Base-by-base conservation (phyloP, 352 stramenopile genomes). In the Phytophthora sp. region DNA sequence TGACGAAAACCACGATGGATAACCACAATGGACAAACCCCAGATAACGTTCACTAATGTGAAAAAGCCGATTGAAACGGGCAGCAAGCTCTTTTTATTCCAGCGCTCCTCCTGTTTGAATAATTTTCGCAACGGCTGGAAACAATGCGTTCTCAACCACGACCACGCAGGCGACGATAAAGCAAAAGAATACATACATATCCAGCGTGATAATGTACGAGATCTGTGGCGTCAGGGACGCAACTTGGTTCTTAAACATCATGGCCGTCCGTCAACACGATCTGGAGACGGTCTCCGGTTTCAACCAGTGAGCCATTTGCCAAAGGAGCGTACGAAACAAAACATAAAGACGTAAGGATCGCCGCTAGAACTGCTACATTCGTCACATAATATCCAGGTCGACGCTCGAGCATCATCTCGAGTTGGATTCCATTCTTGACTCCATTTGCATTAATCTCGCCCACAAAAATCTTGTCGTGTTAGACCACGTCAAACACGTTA, bases 181-280 rank as follows among this genome's bases (percentile, higher is more conserved):
- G 68, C 77, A 87, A 54, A 87, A 85, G 43, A 82, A 84, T 2
- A 89, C 75, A 39, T 87, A 89, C 45, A 72, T 66, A 52, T 89
- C 80, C n/a, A 89, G 54, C 13, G 68, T 71, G 37, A 79, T 89
- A 30, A 87, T 80, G 45, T 91, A 91, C 52, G 79, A 83, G 2
- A 91, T 74, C 35, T 87, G 74, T 6, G 82, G 82, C 4, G 87
- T 79, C 0, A 81, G 35, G 2, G 63, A 67, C 23, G 76, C 69
- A 2, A 89, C 76, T 18, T 82, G 57, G 53, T 67, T 80, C 52
- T 88, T 88, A 59, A 88, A 89, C 18, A 71, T 86, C 49, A 89
- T 72, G 10, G 74, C 76, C 31, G 82, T 88, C 49, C 11, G 82
- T 84, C 35, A 82, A 30, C 23, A 87, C 79, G 52, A 88, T 79